These are phyloP conservation scores for Cyberlindnera xylosilytica DNA, from an alignment of 805 yeast species.

Conservation along the genomic window DNA sequence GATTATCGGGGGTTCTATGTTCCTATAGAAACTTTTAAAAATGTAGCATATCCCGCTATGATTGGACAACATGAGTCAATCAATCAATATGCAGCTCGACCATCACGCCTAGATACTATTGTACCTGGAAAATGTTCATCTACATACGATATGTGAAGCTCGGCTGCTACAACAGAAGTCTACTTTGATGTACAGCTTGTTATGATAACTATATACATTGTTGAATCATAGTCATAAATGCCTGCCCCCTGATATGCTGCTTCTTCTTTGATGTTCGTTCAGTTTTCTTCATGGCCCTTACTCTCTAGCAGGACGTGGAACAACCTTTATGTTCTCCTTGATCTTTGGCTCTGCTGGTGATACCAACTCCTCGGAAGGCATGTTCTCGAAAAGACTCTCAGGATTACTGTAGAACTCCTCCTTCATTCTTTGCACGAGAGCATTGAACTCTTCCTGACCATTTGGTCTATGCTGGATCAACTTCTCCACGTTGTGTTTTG, in stretches of 20 bases:
- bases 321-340: slow-evolving; percentile 19
- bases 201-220: slow-evolving; percentile 9
- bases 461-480: slow-evolving; percentile 43
- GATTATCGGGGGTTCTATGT: neutral
- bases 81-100: no score
- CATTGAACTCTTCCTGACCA: slow-evolving; percentile 52
- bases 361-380: slow-evolving; percentile 18
- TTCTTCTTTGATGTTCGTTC: no score
- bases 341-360: slow-evolving; percentile 22
- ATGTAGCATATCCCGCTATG: no score
- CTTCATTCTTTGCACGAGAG: slow-evolving; percentile 59
- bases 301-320: slow-evolving; percentile 21
- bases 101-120: no score
- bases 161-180: no score
- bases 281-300: no score
- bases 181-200: slow-evolving; percentile 4
- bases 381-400: slow-evolving; percentile 15
- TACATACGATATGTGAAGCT: no score
- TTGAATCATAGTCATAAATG: neutral
- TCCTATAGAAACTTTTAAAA: no score
- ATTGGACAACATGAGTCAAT: no score
- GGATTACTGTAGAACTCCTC: slow-evolving; percentile 36
- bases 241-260: neutral
- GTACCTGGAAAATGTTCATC: no score
- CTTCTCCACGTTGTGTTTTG: slow-evolving; percentile 54